Evolutionary conservation across 192 early-diverging fungal species (phyloP).

Genomic region (Backusella circina): DNA sequence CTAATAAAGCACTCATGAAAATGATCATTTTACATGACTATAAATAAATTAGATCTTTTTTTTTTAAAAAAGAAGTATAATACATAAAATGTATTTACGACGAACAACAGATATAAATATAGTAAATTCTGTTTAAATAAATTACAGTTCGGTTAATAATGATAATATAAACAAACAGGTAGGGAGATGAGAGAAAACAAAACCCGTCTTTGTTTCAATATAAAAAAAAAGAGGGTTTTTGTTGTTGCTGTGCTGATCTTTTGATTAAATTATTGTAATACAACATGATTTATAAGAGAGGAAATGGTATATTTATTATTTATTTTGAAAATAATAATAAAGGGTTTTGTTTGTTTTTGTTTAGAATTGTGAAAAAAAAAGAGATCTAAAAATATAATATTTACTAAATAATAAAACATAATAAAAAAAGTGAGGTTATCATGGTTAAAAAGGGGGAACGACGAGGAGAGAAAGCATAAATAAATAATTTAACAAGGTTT

Average conservation of each 20-base stretch:
- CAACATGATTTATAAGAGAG: background rate
- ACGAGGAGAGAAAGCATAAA: background rate
- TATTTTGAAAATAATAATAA: background rate
- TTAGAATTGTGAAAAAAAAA: background rate
- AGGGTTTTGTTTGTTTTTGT: background rate
- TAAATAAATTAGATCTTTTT: background rate
- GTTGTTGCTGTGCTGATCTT: background rate
- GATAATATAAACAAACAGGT: background rate
- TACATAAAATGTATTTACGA: background rate
- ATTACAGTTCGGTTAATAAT: background rate
- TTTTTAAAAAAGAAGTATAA: too few relatives aligned
- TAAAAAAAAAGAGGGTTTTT: background rate
- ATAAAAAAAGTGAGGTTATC: background rate
- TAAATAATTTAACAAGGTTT: constrained; percentile 6
- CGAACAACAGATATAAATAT: background rate
- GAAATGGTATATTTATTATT: background rate
- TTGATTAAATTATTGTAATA: background rate
- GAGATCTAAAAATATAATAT: background rate
- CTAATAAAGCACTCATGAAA: background rate
- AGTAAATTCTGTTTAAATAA: background rate
- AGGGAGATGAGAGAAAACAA: background rate
- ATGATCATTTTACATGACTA: background rate
- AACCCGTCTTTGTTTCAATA: background rate
- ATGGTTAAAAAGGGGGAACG: background rate
- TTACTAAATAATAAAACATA: background rate